Percentiles rank a stretch among this genome's conserved stretches.
Evolutionary conservation across 768 basidiomycete genomes (phyloP).

Genomic region (Amanita inopinata): DNA sequence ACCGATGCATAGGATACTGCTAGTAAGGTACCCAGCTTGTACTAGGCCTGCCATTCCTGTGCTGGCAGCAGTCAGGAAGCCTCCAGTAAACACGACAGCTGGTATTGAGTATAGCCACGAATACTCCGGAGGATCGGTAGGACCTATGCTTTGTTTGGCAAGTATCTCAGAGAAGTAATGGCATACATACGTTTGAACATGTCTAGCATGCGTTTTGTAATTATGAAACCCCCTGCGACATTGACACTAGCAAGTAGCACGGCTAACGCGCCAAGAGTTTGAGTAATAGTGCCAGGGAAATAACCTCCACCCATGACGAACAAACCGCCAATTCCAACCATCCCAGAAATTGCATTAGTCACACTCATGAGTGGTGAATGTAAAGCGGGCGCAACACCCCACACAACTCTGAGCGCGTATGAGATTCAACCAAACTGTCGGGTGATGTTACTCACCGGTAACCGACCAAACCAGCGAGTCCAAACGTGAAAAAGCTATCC

Average conservation of each 20-base stretch:
- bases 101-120: conserved; percentile 76
- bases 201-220: conserved; percentile 87
- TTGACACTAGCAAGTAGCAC: conserved; percentile 86
- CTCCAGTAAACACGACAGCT: conserved; percentile 74
- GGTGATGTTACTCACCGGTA: conserved; percentile 30
- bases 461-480: conserved; percentile 77
- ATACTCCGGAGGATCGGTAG: conserved; percentile 83
- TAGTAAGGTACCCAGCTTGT: conserved; percentile 80
- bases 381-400: conserved; percentile 81
- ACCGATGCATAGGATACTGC: conserved; percentile 84
- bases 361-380: conserved; percentile 91
- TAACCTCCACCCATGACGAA: conserved; percentile 90
- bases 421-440: neutral
- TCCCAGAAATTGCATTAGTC: conserved; percentile 80
- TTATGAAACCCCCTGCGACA: conserved; percentile 81
- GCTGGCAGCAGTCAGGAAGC: conserved; percentile 72
- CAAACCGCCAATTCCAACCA: conserved; percentile 72
- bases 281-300: conserved; percentile 72
- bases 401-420: conserved; percentile 52
- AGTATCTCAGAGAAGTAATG: neutral
- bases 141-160: conserved; percentile 33
- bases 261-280: conserved; percentile 68
- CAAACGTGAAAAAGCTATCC: conserved; percentile 84
- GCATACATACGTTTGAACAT: conserved; percentile 71
- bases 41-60: conserved; percentile 82